Evolutionary conservation across 257 asterid genomes (phyloP).

Genomic region (Haberlea rhodopensis): DNA sequence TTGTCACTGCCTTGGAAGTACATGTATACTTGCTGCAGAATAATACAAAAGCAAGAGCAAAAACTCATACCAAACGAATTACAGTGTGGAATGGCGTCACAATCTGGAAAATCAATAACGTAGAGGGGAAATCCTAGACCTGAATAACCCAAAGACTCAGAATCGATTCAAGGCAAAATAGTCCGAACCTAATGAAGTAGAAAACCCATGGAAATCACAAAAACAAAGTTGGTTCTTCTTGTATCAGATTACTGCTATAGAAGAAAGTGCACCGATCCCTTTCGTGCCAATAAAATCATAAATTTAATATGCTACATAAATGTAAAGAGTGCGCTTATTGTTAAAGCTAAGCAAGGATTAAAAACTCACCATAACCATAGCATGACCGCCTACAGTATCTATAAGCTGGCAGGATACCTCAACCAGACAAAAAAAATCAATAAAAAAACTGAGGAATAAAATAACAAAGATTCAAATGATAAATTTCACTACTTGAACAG

Average conservation of each 20-base stretch:
- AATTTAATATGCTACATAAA: too few relatives aligned
- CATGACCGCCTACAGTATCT: slow-evolving; percentile 68
- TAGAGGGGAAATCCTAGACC: slow-evolving; percentile 35
- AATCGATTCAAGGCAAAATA: too few relatives aligned
- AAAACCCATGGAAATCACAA: slow-evolving; percentile 75
- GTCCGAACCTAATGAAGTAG: slow-evolving; percentile 91
- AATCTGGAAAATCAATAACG: neutral
- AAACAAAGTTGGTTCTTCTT: too few relatives aligned
- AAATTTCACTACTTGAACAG: too few relatives aligned
- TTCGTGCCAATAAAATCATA: neutral
- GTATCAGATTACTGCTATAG: too few relatives aligned
- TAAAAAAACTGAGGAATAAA: neutral
- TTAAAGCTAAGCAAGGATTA: neutral
- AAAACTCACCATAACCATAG: slow-evolving; percentile 80
- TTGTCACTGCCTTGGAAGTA: slow-evolving; percentile 96
- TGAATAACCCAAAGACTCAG: slow-evolving; percentile 98
- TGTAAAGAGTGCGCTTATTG: too few relatives aligned
- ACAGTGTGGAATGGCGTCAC: neutral
- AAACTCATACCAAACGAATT: neutral
- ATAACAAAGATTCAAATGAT: too few relatives aligned
- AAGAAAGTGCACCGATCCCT: too few relatives aligned
- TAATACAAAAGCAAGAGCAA: neutral
- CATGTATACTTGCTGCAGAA: slow-evolving; percentile 84
- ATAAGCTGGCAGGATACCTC: slow-evolving; percentile 96
- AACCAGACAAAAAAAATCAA: neutral